Evolutionary conservation across 2,329 filamentous ascomycete species (phyloP).

Genomic region (Verticillium isaacii): DNA sequence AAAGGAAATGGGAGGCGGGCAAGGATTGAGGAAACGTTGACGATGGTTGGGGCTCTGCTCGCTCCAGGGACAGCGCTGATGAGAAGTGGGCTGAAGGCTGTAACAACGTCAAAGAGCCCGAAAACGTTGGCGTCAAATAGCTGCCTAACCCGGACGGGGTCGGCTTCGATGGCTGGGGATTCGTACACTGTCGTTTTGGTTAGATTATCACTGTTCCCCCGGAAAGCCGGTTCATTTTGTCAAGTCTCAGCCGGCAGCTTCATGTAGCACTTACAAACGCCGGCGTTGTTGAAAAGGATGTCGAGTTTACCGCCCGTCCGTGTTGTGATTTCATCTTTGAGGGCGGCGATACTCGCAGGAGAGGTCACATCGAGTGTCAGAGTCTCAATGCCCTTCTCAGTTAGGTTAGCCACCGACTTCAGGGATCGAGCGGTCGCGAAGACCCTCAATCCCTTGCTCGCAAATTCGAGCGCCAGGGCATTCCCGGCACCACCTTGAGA

Average conservation of each 20-base stretch:
- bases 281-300: slow-evolving; percentile 40
- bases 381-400: slow-evolving; percentile 27
- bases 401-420: slow-evolving; percentile 19
- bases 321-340: slow-evolving; percentile 19
- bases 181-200: slow-evolving; percentile 7
- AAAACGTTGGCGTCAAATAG: slow-evolving; percentile 34
- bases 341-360: slow-evolving; percentile 21
- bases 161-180: slow-evolving; percentile 15
- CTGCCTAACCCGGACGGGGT: slow-evolving; percentile 13
- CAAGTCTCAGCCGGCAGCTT: slow-evolving; percentile 18
- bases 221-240: slow-evolving; percentile 19
- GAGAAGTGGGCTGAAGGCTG: slow-evolving; percentile 32
- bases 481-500: slow-evolving; percentile 5
- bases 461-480: slow-evolving; percentile 7
- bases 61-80: slow-evolving; percentile 22
- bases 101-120: slow-evolving; percentile 30
- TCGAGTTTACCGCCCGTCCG: slow-evolving; percentile 32
- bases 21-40: slow-evolving; percentile 35
- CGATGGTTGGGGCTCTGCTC: slow-evolving; percentile 15
- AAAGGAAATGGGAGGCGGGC: slow-evolving; percentile 26
- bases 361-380: slow-evolving; percentile 35
- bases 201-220: not conserved
- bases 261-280: slow-evolving; percentile 15
- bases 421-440: slow-evolving; percentile 7
- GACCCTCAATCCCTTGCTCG: slow-evolving; percentile 1